Conservation (phyloP, 441 rosid genomes). For the Daphne laureola region DNA sequence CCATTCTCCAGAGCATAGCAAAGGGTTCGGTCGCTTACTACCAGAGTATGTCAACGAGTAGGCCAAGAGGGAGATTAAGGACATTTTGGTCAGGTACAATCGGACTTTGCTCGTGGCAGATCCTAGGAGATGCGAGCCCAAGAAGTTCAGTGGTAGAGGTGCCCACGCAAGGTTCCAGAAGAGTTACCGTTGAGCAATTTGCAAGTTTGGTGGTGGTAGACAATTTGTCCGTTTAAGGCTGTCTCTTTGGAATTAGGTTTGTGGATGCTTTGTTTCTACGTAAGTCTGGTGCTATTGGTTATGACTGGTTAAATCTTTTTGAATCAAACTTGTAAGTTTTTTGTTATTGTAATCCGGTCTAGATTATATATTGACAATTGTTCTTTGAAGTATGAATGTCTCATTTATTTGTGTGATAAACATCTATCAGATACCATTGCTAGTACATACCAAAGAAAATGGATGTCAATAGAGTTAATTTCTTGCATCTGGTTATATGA, state of each 20-base stretch:
- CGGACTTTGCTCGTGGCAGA: constrained; percentile 70
- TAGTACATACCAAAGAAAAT: too few species aligned
- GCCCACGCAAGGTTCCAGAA: constrained; percentile 80
- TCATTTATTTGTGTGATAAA: too few species aligned
- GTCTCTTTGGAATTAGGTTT: constrained; percentile 1
- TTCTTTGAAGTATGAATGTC: too few species aligned
- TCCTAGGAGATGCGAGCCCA: constrained; percentile 74
- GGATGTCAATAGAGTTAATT: too few species aligned
- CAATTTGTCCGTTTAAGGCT: too few species aligned
- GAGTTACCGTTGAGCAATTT: constrained; percentile 60
- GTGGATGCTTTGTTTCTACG: not conserved
- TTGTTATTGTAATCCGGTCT: not conserved
- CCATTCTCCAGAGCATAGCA: constrained; percentile 70
- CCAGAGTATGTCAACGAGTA: constrained; percentile 72
- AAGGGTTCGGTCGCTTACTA: constrained; percentile 63
- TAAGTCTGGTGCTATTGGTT: not conserved
- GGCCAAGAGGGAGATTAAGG: constrained; percentile 67
- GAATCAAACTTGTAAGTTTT: not conserved
- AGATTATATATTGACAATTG: too few species aligned
- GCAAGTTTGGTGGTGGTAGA: too few species aligned
- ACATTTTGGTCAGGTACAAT: constrained; percentile 49
- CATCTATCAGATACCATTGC: too few species aligned
- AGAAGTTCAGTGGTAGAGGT: constrained; percentile 76
- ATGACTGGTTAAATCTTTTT: not conserved
- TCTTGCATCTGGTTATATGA: too few species aligned